Conservation (phyloP, 345 rosid species). For the Passiflora organensis region DNA sequence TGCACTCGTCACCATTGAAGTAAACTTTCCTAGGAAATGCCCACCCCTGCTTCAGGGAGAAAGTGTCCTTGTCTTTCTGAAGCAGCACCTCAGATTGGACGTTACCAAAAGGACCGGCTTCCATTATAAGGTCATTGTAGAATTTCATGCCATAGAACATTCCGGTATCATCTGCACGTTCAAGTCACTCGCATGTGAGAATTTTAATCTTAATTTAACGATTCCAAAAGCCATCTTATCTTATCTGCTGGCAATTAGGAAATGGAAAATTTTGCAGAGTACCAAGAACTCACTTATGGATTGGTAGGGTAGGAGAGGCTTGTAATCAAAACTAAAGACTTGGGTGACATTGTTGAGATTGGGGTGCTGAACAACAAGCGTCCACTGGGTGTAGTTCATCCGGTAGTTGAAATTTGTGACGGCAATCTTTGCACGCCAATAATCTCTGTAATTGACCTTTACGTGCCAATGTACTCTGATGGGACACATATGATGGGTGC, state of each 20-base stretch:
- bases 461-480: conserved; percentile 62
- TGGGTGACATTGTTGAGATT: conserved; percentile 56
- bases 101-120: conserved; percentile 85
- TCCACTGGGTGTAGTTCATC: conserved; percentile 59
- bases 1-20: conserved; percentile 89
- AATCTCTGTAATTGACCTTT: conserved; percentile 51
- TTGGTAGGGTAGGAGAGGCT: conserved; percentile 44
- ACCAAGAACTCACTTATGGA: conserved; percentile 42
- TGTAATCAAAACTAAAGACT: conserved; percentile 60
- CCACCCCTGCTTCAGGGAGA: conserved; percentile 88
- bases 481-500: conserved; percentile 69
- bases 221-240: not conserved
- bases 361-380: conserved; percentile 60
- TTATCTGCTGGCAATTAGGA: not conserved
- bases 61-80: conserved; percentile 64
- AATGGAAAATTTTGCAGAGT: not conserved
- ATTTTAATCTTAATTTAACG: not conserved
- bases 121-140: conserved; percentile 83
- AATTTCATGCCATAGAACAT: conserved; percentile 80
- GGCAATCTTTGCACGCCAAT: conserved; percentile 60
- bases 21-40: conserved; percentile 87
- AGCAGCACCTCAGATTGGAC: conserved; percentile 86
- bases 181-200: conserved; percentile 3
- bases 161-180: conserved; percentile 73
- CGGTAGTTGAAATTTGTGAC: conserved; percentile 55